phyloP scores from a whole-genome alignment of 352 stramenopile species.

The Globisporangium perplexum region DNA sequence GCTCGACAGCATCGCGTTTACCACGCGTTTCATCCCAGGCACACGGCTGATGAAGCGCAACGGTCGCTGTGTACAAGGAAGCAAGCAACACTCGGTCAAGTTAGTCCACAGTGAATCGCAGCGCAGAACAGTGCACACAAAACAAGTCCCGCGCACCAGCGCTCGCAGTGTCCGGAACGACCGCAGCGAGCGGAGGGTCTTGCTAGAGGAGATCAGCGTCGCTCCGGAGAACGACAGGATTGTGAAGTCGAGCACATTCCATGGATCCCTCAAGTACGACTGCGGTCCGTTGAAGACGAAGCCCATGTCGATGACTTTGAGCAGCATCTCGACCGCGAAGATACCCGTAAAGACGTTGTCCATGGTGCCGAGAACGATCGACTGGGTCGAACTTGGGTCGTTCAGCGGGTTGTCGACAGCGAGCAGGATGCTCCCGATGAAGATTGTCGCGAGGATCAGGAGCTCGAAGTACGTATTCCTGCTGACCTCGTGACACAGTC shows the following conservation, averaged over 20 bases:
- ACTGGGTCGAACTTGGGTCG: conserved; percentile 28
- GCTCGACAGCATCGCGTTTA: conserved; percentile 69
- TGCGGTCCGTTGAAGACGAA: conserved; percentile 43
- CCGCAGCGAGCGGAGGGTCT: conserved; percentile 40
- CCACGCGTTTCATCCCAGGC: conserved; percentile 63
- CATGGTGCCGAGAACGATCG: conserved; percentile 19
- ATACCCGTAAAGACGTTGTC: conserved; percentile 52
- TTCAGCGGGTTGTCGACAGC: conserved; percentile 60
- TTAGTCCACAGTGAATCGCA: neutral
- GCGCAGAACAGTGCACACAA: neutral
- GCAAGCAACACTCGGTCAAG: neutral
- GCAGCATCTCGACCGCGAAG: conserved; percentile 65
- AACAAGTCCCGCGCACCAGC: conserved; percentile 25
- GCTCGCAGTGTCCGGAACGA: conserved; percentile 61
- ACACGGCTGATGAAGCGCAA: conserved; percentile 67
- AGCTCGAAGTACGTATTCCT: conserved; percentile 43
- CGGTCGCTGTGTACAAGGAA: conserved; percentile 17
- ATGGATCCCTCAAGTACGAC: conserved; percentile 63
- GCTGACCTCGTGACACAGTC: conserved; percentile 20
- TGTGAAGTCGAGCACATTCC: conserved; percentile 74
- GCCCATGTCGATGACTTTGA: conserved; percentile 70
- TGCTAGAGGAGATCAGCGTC: conserved; percentile 35
- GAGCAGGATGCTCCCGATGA: conserved; percentile 52
- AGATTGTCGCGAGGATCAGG: conserved; percentile 57
- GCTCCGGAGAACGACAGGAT: conserved; percentile 52